phyloP scores from a whole-genome alignment of 345 rosid genomes.

The Linum usitatissimum region DNA sequence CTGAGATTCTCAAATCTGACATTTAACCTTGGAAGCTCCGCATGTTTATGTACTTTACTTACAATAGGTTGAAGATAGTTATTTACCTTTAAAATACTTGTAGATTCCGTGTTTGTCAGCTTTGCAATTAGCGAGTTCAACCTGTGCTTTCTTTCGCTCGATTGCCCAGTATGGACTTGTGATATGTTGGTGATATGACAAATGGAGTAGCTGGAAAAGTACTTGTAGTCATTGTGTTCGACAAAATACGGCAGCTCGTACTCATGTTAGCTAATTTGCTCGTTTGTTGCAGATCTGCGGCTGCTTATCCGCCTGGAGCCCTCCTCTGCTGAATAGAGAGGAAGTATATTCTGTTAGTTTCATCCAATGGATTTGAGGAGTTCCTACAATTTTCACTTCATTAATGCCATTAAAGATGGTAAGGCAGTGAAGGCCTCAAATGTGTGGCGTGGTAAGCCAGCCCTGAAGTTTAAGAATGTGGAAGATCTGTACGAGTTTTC shows the following conservation, averaged over 20 bases:
- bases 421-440: slow-evolving; percentile 23
- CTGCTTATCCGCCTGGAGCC: not conserved
- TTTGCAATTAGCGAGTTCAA: too few relatives aligned
- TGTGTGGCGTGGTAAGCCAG: slow-evolving; percentile 31
- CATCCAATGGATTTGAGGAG: slow-evolving; percentile 51
- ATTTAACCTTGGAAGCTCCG: not conserved
- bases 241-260: not conserved
- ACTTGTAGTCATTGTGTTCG: not conserved
- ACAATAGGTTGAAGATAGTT: not conserved
- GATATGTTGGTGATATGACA: not conserved
- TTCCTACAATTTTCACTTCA: slow-evolving; percentile 31
- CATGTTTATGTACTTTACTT: not conserved
- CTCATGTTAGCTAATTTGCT: not conserved
- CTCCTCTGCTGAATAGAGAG: not conserved
- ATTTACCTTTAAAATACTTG: not conserved
- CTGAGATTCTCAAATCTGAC: not conserved
- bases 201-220: not conserved
- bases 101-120: not conserved
- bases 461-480: slow-evolving; percentile 34
- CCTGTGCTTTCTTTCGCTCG: not conserved
- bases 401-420: slow-evolving; percentile 35
- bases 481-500: slow-evolving; percentile 30
- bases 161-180: not conserved
- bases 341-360: not conserved
- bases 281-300: not conserved